Evolutionary conservation across 345 rosid species (phyloP).

Genomic region (Streptanthus diversifolius): DNA sequence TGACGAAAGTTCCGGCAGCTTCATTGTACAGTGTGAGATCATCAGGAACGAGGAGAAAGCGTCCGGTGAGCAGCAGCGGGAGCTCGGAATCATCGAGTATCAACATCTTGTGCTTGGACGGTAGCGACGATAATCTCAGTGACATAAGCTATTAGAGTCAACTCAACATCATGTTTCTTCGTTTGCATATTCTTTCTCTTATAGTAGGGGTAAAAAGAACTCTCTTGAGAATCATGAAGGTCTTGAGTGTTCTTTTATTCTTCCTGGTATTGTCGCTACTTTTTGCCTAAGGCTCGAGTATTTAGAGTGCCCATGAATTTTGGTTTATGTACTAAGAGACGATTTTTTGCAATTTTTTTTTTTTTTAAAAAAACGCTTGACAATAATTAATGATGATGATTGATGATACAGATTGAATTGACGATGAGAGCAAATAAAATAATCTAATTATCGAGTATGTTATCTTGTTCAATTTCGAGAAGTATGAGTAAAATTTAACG

Average conservation of each 20-base stretch:
- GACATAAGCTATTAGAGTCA: constrained; percentile 14
- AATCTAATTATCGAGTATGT: not conserved
- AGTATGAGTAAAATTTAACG: constrained; percentile 3
- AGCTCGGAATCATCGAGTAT: constrained; percentile 72
- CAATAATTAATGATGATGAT: not conserved
- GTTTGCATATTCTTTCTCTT: not conserved
- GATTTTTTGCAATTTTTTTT: not conserved
- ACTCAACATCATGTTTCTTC: not conserved
- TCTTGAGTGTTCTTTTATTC: not conserved
- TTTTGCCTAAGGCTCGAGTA: not conserved
- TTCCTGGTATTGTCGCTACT: not conserved
- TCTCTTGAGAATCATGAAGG: not conserved
- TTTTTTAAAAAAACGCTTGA: not conserved
- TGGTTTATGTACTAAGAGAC: not conserved
- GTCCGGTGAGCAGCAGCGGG: constrained; percentile 55
- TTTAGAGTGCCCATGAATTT: not conserved
- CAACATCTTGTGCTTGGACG: constrained; percentile 49
- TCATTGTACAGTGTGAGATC: constrained; percentile 68
- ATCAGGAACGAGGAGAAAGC: constrained; percentile 38
- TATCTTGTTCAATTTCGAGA: not conserved
- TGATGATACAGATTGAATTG: not conserved
- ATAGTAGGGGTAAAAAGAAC: not conserved
- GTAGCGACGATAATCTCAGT: constrained; percentile 37
- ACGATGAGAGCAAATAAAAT: not conserved
- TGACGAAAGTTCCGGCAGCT: constrained; percentile 56